Percentiles rank a stretch among this genome's conserved stretches.
Conservation (phyloP, 2,329 filamentous ascomycete genomes). For the Metarhizium anisopliae region DNA sequence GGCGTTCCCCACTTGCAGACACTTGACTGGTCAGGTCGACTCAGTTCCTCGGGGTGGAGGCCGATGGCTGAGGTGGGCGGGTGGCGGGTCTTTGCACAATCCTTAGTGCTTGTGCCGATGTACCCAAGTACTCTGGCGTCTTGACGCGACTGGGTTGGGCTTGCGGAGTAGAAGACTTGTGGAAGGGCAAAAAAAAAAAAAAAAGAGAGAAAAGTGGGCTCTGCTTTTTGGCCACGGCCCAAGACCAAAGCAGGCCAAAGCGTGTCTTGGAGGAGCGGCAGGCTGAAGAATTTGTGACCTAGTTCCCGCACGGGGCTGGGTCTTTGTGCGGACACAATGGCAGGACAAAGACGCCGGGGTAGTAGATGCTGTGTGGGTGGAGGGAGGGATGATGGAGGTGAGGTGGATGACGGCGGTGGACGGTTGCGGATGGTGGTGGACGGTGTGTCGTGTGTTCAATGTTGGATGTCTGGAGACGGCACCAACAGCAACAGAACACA, state of each 20-base stretch:
- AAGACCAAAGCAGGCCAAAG: neutral
- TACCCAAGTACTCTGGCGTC: neutral
- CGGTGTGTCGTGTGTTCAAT: neutral
- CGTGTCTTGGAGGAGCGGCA: neutral
- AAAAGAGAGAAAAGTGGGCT: neutral
- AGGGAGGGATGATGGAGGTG: too few species aligned
- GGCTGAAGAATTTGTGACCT: neutral
- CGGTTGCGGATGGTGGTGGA: too few species aligned
- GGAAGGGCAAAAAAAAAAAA: neutral
- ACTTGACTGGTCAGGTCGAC: neutral
- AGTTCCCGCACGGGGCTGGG: neutral
- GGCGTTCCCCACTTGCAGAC: neutral
- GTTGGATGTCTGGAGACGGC: neutral
- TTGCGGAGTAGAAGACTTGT: neutral
- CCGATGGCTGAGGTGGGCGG: neutral
- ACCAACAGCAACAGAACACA: neutral
- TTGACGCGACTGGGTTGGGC: constrained; percentile 1
- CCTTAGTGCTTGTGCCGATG: neutral
- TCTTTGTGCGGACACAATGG: neutral
- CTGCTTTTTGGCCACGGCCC: neutral
- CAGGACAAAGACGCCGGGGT: neutral
- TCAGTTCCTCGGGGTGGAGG: neutral
- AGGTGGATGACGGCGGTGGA: too few species aligned
- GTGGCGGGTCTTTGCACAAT: neutral
- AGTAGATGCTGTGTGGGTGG: neutral